Base-by-base conservation (phyloP, 2,329 filamentous ascomycete species). In the Neocatenulostroma microsporum region DNA sequence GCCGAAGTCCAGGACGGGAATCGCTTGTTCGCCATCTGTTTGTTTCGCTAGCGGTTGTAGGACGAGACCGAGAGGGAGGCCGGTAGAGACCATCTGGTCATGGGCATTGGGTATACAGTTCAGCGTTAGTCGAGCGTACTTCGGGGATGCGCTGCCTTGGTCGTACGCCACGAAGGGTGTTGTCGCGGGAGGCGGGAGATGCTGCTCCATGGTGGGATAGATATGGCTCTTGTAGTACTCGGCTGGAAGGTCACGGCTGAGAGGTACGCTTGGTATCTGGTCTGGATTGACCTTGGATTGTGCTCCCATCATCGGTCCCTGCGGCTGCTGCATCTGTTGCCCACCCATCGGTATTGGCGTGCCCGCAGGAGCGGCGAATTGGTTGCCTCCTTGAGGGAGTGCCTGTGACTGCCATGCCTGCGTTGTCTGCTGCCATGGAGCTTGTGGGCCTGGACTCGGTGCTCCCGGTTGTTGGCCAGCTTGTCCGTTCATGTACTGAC, bases 1-100 rank as follows among this genome's bases (percentile, higher is more conserved):
- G 32, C 91, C 91, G 70, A 96, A 98, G 63, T 98, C 91, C 15
- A 98, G 72, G 4, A 98, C 82, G 1, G 91, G 91, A 36, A 98
- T 81, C 1, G 86, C 77, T 32, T 82, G 72, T 63, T 98, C 91
- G 35, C 91, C 89, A 17, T 84, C 72, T 55, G 93, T 83, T 27
- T 88, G 71, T 26, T 78, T 73, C 2, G 91, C 89, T 30, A 98
- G 68, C 1, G 91, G 91, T 58, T 98, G 93, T 30, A 98, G 61
- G 17, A 95, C 66, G 45, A 98, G 74, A 12, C 91, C 91, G 8
- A 98, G 71, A 4, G 91, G 89, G 13, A 98, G 68, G 2, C 80
- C 82, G 9, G 88, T 95, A 3, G 82, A 79, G 31, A 76, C 69
- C 20, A 96, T 70, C 23, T 84, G 82, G 46, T 98, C 91, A 29